Evolutionary conservation across 192 early-diverging fungal species (phyloP).

Genomic region (Podila epigama): DNA sequence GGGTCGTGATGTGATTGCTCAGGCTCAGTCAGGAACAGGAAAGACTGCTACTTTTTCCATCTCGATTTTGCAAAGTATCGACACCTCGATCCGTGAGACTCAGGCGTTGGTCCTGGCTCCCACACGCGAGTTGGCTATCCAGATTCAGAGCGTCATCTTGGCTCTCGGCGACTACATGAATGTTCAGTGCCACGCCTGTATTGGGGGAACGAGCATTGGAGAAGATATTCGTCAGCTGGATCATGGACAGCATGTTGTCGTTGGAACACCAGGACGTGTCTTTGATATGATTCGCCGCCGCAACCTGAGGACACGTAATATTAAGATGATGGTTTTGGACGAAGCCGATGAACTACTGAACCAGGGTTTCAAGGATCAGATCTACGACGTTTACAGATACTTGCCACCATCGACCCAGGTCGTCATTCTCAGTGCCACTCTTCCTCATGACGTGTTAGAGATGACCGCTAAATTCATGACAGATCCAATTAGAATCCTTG

Average conservation of each 20-base stretch:
- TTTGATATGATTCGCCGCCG: conserved; percentile 97
- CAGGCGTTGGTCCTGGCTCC: conserved; percentile 95
- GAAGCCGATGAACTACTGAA: conserved; percentile 97
- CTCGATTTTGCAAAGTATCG: conserved; percentile 89
- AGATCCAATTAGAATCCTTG: conserved; percentile 92
- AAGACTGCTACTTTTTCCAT: conserved; percentile 99
- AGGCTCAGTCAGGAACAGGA: conserved; percentile 98
- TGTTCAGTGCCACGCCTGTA: conserved; percentile 94
- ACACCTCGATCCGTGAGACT: conserved; percentile 85
- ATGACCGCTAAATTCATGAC: conserved; percentile 98
- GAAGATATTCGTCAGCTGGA: conserved; percentile 96
- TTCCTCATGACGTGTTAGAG: conserved; percentile 95
- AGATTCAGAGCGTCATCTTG: conserved; percentile 92
- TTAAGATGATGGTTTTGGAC: conserved; percentile 97
- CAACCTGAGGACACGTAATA: conserved; percentile 77
- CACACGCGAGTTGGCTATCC: conserved; percentile 95
- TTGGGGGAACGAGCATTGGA: conserved; percentile 91
- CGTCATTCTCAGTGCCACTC: conserved; percentile 89
- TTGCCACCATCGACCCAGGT: conserved; percentile 93
- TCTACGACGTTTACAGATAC: conserved; percentile 92
- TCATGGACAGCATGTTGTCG: conserved; percentile 90
- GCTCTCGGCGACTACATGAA: conserved; percentile 98
- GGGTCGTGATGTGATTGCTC: conserved; percentile 94
- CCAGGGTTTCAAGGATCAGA: conserved; percentile 97
- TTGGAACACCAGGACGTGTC: conserved; percentile 95